Evolutionary conservation across 345 rosid genomes (phyloP), one percentile per base, ranked within the genome.

Genomic region (Punica granatum): DNA sequence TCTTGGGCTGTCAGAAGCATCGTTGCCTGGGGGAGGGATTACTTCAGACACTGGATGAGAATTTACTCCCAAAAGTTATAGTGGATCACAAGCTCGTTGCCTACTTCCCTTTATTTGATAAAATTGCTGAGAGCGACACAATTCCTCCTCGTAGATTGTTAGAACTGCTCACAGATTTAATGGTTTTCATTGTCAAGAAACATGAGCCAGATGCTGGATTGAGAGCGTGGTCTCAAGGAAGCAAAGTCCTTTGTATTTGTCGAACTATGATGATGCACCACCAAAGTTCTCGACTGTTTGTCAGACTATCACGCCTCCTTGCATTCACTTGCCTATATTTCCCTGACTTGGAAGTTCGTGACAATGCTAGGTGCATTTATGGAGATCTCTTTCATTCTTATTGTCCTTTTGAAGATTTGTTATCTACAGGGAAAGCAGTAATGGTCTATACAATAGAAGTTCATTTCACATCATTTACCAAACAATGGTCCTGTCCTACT

Each of bases 321-420:
- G 84, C 96, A 54, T 88, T 89, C 76, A 80, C 78, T 65, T 94
- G 96, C 85, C 89, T 89, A 41, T 89, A 87, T 76, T 90, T 86
- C 75, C 99, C 99, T 54, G 97, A 94, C 75, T 74, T 94, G 74
- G 99, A 94, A 79, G 96, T 90, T 67, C 90, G 99, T 28, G 99
- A 90, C 79, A 80, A 77, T 70, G 97, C 96, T 68, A 89, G 98
- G 98, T 93, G 77, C 67, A 70, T 33, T 70, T 65, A 39, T 53
- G 66, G 61, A 34, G 39, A 43, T 56, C 42, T 23, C 43, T 66
- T 59, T 64, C 18, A 12, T 60, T 37, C 4, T 64, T 51, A 63
- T 64, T 59, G n/a, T 32, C 42, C 28, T 41, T 49, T 2, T 31
- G 42, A 51, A 37, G 11, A 37, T 37, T 37, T 37, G 41, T 37